Evolutionary conservation across 1,139 yeast genomes (phyloP).

Genomic region (Taiozyma sp.): DNA sequence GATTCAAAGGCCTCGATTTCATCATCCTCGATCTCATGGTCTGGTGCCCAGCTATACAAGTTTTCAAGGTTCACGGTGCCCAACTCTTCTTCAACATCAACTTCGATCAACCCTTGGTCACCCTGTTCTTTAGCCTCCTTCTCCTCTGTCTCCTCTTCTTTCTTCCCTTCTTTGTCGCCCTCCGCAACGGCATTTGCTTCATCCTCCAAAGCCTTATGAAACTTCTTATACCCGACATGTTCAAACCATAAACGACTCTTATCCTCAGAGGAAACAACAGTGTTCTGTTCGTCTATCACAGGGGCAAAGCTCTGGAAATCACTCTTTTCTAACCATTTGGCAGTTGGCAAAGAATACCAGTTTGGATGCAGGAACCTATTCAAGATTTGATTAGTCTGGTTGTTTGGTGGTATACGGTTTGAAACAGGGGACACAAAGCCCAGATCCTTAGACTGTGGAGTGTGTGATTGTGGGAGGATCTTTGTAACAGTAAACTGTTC

Average conservation of each 20-base stretch:
- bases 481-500: slow-evolving; percentile 55
- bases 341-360: slow-evolving; percentile 77
- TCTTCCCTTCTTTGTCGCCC: not conserved
- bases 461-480: slow-evolving; percentile 47
- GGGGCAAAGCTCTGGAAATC: slow-evolving; percentile 78
- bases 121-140: not conserved
- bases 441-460: slow-evolving; percentile 17
- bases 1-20: slow-evolving; percentile 44
- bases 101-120: not conserved
- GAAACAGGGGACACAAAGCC: slow-evolving; percentile 21
- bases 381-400: slow-evolving; percentile 64
- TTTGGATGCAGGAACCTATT: slow-evolving; percentile 79
- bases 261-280: slow-evolving; percentile 59
- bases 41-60: slow-evolving; percentile 52
- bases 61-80: slow-evolving; percentile 38
- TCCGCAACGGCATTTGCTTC: slow-evolving; percentile 6
- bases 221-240: slow-evolving; percentile 56
- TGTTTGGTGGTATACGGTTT: slow-evolving; percentile 38
- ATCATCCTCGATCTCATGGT: slow-evolving; percentile 44
- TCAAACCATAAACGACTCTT: slow-evolving; percentile 77
- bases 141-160: not conserved
- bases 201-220: slow-evolving; percentile 22
- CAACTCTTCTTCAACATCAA: slow-evolving; percentile 2
- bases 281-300: slow-evolving; percentile 60
- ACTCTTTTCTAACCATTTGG: slow-evolving; percentile 76